Evolutionary conservation across 2,329 filamentous ascomycete genomes (phyloP), one percentile per base, ranked within the genome.

Genomic region (Colletotrichum sp.): DNA sequence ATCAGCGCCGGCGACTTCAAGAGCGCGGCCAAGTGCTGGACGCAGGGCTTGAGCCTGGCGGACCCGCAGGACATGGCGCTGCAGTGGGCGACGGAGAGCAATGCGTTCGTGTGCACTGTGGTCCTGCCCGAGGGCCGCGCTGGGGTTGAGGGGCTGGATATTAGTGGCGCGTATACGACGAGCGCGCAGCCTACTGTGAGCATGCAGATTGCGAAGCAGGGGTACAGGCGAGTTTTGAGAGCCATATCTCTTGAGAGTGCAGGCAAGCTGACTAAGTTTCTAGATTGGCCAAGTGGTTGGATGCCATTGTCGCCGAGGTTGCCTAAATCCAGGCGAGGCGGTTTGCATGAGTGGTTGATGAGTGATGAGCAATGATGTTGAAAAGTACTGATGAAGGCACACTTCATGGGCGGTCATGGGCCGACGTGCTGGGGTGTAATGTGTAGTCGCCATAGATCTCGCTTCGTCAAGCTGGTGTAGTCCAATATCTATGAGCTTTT

Each of bases 201-300:
- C 77, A 78, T 87, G 69, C 86, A 88, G 81, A 86, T 88, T 30
- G 85, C 86, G 10, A 88, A 88, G 81, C 85, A 85, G 68, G 87
- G 87, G 0, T 87, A 87, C 28, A 39, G 71, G 66, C 63, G 39
- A 62, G 30, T n/a, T 9, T 39, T 39, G 2, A 28, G 5, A 24
- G 10, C 1, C 21, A 8, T 32, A 4, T 10, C 6, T n/a, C 13
- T 7, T 15, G 32, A 8, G 16, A 21, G 24, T 8, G 32, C 3
- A 34, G 32, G 32, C 32, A 62, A 63, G 34, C 68, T 71, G n/a
- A 71, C 44, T 1, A 8, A 7, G 24, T 10, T 28, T 1, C 10
- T 26, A 70, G 74, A 32, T 57, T 76, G 10, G 75, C 75, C 4
- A 76, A 76, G 67, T 76, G 66, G 71, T 62, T 76, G 52, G 75